Conservation (phyloP, 768 basidiomycete species). For the Lentinula edodes region DNA sequence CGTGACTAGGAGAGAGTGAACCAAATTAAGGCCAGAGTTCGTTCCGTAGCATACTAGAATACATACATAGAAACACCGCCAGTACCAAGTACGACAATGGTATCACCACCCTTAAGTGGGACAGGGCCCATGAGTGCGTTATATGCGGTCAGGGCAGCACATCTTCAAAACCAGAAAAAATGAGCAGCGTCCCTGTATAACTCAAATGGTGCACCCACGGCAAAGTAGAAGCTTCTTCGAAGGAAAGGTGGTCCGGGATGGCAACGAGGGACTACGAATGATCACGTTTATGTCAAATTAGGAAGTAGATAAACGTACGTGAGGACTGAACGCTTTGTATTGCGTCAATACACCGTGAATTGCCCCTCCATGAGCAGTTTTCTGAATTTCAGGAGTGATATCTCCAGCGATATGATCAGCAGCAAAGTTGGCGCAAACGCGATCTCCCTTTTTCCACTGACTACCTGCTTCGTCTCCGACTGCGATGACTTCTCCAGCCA, state of each 20-base stretch:
- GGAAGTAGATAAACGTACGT: constrained; percentile 22
- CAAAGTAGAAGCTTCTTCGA: constrained; percentile 60
- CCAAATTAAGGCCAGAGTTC: background rate
- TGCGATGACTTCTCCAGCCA: constrained; percentile 52
- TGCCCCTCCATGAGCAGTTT: constrained; percentile 38
- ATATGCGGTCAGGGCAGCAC: constrained; percentile 62
- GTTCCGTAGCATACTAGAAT: background rate
- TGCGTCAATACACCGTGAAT: constrained; percentile 49
- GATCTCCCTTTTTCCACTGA: constrained; percentile 50
- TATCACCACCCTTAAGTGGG: constrained; percentile 53
- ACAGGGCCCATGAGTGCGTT: constrained; percentile 46
- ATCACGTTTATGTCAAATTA: background rate
- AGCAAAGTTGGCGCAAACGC: constrained; percentile 50
- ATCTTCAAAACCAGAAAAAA: constrained; percentile 23
- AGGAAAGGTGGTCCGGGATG: constrained; percentile 52
- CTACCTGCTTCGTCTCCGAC: constrained; percentile 34
- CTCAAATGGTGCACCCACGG: constrained; percentile 31
- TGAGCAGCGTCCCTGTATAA: background rate
- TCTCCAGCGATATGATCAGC: constrained; percentile 45
- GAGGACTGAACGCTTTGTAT: constrained; percentile 44
- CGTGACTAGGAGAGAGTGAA: constrained; percentile 35
- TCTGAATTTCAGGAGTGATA: constrained; percentile 24
- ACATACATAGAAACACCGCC: constrained; percentile 51
- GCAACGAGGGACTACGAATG: constrained; percentile 36
- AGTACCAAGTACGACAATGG: constrained; percentile 50